These are phyloP conservation scores for Nelumbo lutea DNA, from an alignment of 164 flowering plant genomes.

Conservation along the genomic window DNA sequence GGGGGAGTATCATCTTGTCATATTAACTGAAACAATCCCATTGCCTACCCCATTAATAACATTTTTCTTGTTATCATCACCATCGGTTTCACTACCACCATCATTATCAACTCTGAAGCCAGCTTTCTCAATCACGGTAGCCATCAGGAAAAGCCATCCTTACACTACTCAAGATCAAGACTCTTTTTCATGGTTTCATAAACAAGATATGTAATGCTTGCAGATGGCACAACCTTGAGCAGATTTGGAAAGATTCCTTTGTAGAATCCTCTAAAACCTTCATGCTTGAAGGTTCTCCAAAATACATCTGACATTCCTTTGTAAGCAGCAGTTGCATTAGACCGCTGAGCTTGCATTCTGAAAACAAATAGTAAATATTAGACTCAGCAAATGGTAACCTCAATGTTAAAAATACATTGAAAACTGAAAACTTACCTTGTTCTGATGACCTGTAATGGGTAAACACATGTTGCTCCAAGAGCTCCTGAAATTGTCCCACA, in stretches of 20 bases:
- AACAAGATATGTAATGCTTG: constrained; percentile 88
- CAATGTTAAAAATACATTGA: background rate
- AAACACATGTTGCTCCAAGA: constrained; percentile 94
- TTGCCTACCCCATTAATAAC: constrained; percentile 18
- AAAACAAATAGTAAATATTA: constrained; percentile 11
- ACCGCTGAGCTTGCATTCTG: constrained; percentile 86
- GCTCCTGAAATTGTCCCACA: constrained; percentile 96
- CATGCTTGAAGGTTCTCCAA: constrained; percentile 56
- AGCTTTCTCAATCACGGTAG: constrained; percentile 16
- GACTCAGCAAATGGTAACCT: background rate
- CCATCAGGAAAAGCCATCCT: constrained; percentile 10
- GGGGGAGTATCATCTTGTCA: constrained; percentile 16
- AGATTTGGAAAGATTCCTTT: constrained; percentile 89
- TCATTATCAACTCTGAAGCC: constrained; percentile 19
- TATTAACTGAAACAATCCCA: constrained; percentile 16
- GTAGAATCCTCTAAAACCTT: constrained; percentile 80
- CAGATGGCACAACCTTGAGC: constrained; percentile 90
- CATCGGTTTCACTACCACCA: constrained; percentile 12
- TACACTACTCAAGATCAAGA: constrained; percentile 49
- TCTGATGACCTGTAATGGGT: constrained; percentile 92
- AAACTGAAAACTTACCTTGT: constrained; percentile 56
- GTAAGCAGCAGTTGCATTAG: constrained; percentile 33
- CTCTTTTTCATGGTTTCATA: constrained; percentile 88
- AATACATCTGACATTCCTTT: constrained; percentile 83
- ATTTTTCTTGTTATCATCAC: constrained; percentile 28